Base-by-base conservation (phyloP, 129 eudicot species). In the Glebionis coronaria region DNA sequence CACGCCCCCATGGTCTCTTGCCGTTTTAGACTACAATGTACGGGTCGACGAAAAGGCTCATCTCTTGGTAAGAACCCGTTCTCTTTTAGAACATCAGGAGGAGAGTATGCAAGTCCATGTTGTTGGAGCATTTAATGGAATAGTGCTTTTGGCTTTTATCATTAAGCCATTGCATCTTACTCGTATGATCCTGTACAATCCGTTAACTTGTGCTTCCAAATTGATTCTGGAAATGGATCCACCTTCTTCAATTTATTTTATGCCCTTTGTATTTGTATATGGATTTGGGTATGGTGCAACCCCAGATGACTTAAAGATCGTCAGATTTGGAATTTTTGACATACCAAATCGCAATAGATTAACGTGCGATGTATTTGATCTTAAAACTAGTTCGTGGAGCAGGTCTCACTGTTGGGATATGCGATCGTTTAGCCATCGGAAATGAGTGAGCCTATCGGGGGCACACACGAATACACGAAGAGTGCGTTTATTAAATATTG, bases 301-400 rank as follows among this genome's bases (percentile, higher is more conserved):
- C 9, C 15, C 56, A n/a, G 13, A 13, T 15, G 9, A 5, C 62
- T 25, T 56, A 56, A 56, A 56, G 62, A 23, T 56, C 23, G 38
- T 23, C 14, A 56, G 18, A 56, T 15, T 56, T 56, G 62, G 28
- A 12, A 38, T 50, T 51, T n/a, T 51, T 4, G 18, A 14, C 19
- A 51, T 0, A 13, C 8, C 16, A 51, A 15, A n/a, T 51, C 16
- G 7, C 56, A 4, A 13, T 51, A 51, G 5, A 19, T 11, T 0
- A 14, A 51, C 6, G 19, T 51, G 56, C 23, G 38, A 25, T 56
- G 62, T 12, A 14, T 56, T 56, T 25, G 62, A 56, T 56, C 62
- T 56, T 56, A 56, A 56, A 56, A 56, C 62, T 56, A 56, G 40
- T 11, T 56, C 42, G 3, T 56, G 38, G 62, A 56, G 61, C 61